Conservation (phyloP, 768 basidiomycete species). For the Russula sp. region DNA sequence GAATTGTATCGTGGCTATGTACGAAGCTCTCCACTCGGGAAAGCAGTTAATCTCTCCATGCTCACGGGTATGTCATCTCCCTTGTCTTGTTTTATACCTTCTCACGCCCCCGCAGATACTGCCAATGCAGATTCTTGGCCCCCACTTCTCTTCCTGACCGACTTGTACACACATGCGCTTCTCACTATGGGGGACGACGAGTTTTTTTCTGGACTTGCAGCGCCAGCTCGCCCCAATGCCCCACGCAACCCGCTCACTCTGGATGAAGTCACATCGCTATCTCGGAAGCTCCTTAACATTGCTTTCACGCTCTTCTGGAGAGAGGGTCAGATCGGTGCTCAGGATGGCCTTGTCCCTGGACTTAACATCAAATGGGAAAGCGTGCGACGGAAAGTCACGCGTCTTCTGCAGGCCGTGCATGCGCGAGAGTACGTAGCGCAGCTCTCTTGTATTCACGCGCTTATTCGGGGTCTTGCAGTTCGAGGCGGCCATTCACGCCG, state of each 20-base stretch:
- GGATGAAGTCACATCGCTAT: slow-evolving; percentile 75
- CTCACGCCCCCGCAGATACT: slow-evolving; percentile 34
- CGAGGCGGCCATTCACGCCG: slow-evolving; percentile 77
- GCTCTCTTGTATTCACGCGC: not conserved
- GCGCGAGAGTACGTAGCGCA: slow-evolving; percentile 68
- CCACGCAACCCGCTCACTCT: slow-evolving; percentile 71
- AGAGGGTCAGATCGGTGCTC: slow-evolving; percentile 42
- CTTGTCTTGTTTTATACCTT: not conserved
- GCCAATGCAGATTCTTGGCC: slow-evolving; percentile 49
- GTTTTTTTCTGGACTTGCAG: slow-evolving; percentile 56
- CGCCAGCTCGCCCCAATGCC: slow-evolving; percentile 25
- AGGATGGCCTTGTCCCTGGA: slow-evolving; percentile 38
- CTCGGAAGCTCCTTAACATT: slow-evolving; percentile 74
- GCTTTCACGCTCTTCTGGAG: slow-evolving; percentile 75
- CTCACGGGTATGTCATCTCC: slow-evolving; percentile 36
- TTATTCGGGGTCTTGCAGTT: slow-evolving; percentile 43
- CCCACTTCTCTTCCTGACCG: slow-evolving; percentile 67
- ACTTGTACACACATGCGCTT: slow-evolving; percentile 78
- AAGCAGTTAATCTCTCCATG: slow-evolving; percentile 39
- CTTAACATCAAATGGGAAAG: slow-evolving; percentile 51
- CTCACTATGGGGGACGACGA: slow-evolving; percentile 96
- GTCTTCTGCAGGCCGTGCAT: slow-evolving; percentile 74
- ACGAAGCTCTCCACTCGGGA: slow-evolving; percentile 54
- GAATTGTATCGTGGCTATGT: slow-evolving; percentile 71
- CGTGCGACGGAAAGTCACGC: slow-evolving; percentile 71